Conservation (phyloP, 345 rosid genomes). For the Leavenworthia alabamica region DNA sequence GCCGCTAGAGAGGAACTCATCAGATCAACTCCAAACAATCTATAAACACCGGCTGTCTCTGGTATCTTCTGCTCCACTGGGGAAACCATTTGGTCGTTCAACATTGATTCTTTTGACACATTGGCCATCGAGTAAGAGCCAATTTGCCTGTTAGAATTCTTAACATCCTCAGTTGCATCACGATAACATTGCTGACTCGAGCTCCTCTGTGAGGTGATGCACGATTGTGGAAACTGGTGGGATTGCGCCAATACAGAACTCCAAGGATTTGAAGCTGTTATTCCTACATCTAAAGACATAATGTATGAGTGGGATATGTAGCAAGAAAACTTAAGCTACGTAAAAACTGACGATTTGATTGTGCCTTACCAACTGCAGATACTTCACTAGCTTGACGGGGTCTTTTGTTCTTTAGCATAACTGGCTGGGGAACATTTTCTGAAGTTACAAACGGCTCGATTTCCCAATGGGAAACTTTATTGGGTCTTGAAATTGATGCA, state of each 20-base stretch:
- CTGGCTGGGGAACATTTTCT: conserved; percentile 41
- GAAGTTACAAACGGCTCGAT: conserved; percentile 62
- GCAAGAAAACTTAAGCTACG: not conserved
- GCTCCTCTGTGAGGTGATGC: conserved; percentile 34
- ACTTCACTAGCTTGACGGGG: conserved; percentile 50
- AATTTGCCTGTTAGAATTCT: conserved; percentile 33
- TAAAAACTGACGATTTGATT: not conserved
- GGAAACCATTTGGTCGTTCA: conserved; percentile 35
- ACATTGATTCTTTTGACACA: conserved; percentile 33
- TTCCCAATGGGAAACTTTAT: conserved; percentile 94
- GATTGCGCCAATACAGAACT: conserved; percentile 43
- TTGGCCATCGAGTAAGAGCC: conserved; percentile 33
- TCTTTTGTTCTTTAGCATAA: conserved; percentile 55
- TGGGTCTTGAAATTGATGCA: conserved; percentile 68
- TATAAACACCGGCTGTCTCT: conserved; percentile 41
- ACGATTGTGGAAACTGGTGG: conserved; percentile 49
- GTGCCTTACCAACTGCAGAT: conserved; percentile 41
- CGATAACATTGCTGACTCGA: conserved; percentile 42
- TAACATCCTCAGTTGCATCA: conserved; percentile 40
- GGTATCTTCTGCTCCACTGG: conserved; percentile 43
- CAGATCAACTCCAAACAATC: conserved; percentile 77
- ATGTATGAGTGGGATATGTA: conserved; percentile 14
- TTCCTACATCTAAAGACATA: conserved; percentile 35
- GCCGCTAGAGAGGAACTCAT: conserved; percentile 36
- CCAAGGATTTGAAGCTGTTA: conserved; percentile 56